Evolutionary conservation across 345 rosid genomes (phyloP), one percentile per base, ranked within the genome.

Genomic region (Schrenkiella parvula): DNA sequence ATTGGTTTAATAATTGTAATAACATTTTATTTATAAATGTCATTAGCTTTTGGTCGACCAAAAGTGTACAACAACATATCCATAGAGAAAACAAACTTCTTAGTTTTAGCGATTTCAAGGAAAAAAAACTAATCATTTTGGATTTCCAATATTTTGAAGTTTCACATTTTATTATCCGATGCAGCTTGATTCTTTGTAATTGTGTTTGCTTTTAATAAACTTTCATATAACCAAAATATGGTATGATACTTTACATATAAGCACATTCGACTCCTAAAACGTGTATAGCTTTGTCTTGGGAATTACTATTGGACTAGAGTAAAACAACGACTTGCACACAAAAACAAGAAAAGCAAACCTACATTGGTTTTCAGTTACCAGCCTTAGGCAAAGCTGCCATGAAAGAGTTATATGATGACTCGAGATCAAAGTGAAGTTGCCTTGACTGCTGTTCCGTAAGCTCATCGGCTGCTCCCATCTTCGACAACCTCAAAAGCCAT

Each of bases 401-500:
- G 56, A 93, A 91, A 34, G 97, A 91, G 74, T 88, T 93, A 80
- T 91, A 89, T 0, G 98, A 86, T 6, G 98, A 91, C 80, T 93
- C 98, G 13, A 93, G 79, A 75, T 93, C 97, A 64, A 93, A 93
- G 78, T 86, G 96, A 35, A 93, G 96, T 60, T 93, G 95, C 73
- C 98, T 80, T 9, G 96, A 81, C 83, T 93, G 98, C 80, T 89
- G 97, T 62, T 88, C 96, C 0, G 96, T 88, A 66, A 93, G 79
- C 79, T 93, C 96, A 74, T 93, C 98, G 0, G 95, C 83, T n/a
- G 97, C 97, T 53, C 95, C 96, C 98, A 91, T 91, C 88, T 89
- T 89, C 0, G 92, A 79, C 79, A 93, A 73, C 82, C 95, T 85
- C 2, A 66, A 76, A 66, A 93, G 79, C 98, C 97, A 91, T 9